Evolutionary conservation across 2,329 filamentous ascomycete genomes (phyloP), one percentile per base, ranked within the genome.

Genomic region (Exophiala spinifera): DNA sequence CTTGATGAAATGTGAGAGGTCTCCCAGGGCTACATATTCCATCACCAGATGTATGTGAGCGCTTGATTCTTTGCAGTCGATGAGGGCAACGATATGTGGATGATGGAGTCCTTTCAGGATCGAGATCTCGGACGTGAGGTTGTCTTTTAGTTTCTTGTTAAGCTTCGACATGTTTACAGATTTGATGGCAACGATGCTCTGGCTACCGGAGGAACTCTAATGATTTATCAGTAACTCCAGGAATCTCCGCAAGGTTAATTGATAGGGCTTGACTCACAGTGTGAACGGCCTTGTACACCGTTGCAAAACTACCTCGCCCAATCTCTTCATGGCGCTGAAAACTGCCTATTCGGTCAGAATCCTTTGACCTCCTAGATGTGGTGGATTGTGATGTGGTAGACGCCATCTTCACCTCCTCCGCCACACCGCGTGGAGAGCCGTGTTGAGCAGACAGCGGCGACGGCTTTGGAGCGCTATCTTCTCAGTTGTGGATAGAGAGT

Each of bases 21-120:
- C 94, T 19, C 94, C 92, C 37, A 99, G 81, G 69, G 95, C 90
- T 74, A 94, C 97, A 74, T 95, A 97, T 75, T 99, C 94, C 92
- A 97, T 99, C 60, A 97, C 86, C 55, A 99, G 82, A 73, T 99
- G 94, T 74, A 97, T 96, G 67, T 95, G 89, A 19, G 86, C 86
- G 3, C 83, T 77, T 0, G 89, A 87, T 71, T 97, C 91, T 70
- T 92, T 82, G 75, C 91, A 96, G 73, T 96, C 90, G 76, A 96
- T 91, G 45, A 99, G 85, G 64, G 91, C 89, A 63, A 97, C 94
- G 64, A 99, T 96, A 69, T 99, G 94, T 23, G 94, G 94, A 72
- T 99, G 94, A 56, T 94, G 88, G 23, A 99, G 82, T 61, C 85
- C 89, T 73, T 94, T 94, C 67, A 99, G 85, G 61, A 99, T 99